Base-by-base conservation (phyloP, 768 basidiomycete species). In the Scleroderma citrinum region DNA sequence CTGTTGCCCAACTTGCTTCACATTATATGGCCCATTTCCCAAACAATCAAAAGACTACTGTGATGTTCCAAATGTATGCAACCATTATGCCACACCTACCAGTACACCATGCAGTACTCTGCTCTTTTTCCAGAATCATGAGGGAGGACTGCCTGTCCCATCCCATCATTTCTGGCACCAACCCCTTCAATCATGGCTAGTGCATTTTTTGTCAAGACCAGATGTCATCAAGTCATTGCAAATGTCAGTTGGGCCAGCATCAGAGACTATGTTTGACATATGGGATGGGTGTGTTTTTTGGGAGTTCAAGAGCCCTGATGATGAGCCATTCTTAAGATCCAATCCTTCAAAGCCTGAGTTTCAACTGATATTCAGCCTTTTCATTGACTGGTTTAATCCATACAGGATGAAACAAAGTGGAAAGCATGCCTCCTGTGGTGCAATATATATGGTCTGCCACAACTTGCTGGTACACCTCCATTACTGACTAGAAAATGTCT, bases 301-400 rank as follows among this genome's bases (percentile, higher is more conserved):
- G 3, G 32, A 56, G 3, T 60, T 70, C 47, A 52, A 53, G 40
- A 69, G 66, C 5, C 57, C 56, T 5, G 64, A 68, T 53, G 47
- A 51, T 10, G 44, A 49, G 14, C 61, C 56, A 35, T 63, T 62
- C 37, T 58, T 57, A 29, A 6, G 50, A 2, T 44, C 42, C 7
- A 23, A 39, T 2, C 43, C 51, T 10, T 42, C 39, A 12, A 13
- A 66, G 19, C n/a, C 42, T 2, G 43, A 67, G 29, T 54, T 54
- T 0, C 40, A 56, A 51, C 51, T 66, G 2, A 49, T 58, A 0
- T 70, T 67, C 58, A 56, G 58, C 7, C 23, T 68, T 7, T 70
- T 62, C 51, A 52, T 68, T 46, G 66, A 71, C 47, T 70, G 68
- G 68, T 70, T 68, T 46, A 71, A 71, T 58, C 68, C 64, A 1